A percentile compares a stretch with the other conserved stretches of the same genome.
Conservation (phyloP, 257 asterid species). For the Jaltomata sinuosa region DNA sequence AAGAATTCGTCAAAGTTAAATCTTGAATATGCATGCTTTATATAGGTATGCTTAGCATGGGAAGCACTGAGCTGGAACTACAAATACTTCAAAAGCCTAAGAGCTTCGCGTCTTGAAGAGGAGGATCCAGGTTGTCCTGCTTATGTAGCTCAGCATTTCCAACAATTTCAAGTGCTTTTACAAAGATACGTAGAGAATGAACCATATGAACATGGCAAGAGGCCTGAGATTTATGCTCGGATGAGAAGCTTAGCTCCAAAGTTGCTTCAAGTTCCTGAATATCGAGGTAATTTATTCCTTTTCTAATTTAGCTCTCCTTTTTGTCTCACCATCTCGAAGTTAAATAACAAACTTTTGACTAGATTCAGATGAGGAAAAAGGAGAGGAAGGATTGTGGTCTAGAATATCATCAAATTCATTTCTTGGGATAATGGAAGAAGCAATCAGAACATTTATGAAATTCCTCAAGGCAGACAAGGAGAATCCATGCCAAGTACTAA, state of each 20-base stretch:
- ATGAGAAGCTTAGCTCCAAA: slow-evolving; percentile 70
- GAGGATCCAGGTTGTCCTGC: slow-evolving; percentile 82
- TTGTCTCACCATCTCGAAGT: not conserved
- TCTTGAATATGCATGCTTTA: fast-evolving
- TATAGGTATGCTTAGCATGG: slow-evolving; percentile 60
- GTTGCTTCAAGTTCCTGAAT: slow-evolving; percentile 85
- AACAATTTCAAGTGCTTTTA: slow-evolving; percentile 68
- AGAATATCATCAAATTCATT: slow-evolving; percentile 79
- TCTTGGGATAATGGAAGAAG: slow-evolving; percentile 60
- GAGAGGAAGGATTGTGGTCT: slow-evolving; percentile 37
- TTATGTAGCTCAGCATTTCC: slow-evolving; percentile 67
- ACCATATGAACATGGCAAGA: slow-evolving; percentile 70
- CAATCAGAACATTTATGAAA: slow-evolving; percentile 72
- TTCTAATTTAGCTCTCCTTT: not conserved
- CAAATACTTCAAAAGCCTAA: slow-evolving; percentile 55
- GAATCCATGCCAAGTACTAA: slow-evolving; percentile 37
- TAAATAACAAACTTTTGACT: not conserved
- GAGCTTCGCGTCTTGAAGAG: slow-evolving; percentile 32
- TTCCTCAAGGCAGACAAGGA: slow-evolving; percentile 78
- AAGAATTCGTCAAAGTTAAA: not conserved
- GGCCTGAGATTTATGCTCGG: slow-evolving; percentile 77
- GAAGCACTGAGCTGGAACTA: slow-evolving; percentile 91
- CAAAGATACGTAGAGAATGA: slow-evolving; percentile 82
- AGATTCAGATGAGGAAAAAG: slow-evolving; percentile 55
- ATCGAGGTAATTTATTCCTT: slow-evolving; percentile 38